Conservation (phyloP, 495 filamentous ascomycete genomes). For the Halenospora varia region DNA sequence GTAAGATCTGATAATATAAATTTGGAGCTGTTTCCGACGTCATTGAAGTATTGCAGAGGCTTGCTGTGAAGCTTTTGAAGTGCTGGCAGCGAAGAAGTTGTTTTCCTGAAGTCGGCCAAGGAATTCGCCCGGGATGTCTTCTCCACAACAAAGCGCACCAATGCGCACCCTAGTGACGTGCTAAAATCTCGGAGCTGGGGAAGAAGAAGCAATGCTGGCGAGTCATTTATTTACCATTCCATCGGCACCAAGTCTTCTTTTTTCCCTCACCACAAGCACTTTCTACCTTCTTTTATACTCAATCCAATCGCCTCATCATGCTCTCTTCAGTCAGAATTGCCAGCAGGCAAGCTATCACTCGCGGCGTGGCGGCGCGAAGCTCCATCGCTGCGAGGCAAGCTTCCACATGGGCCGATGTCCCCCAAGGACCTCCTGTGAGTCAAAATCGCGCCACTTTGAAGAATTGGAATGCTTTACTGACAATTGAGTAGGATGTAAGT, state of each 20-base stretch:
- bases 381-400: slow-evolving; percentile 59
- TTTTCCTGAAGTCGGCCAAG: neutral
- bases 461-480: slow-evolving; percentile 32
- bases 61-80: too few species aligned
- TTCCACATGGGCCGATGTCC: slow-evolving; percentile 84
- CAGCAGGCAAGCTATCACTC: slow-evolving; percentile 48
- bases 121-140: neutral
- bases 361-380: slow-evolving; percentile 41
- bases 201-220: neutral
- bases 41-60: too few species aligned
- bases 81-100: too few species aligned
- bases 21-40: too few species aligned
- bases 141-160: too few species aligned
- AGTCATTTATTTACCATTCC: neutral
- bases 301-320: slow-evolving; percentile 33
- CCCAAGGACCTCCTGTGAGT: slow-evolving; percentile 90
- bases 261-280: neutral
- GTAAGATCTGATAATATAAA: neutral
- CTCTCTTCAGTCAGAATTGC: slow-evolving; percentile 54
- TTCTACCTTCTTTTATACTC: neutral
- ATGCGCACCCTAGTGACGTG: neutral
- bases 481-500: slow-evolving; percentile 55
- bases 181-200: neutral
- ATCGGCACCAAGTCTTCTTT: neutral
- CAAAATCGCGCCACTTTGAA: slow-evolving; percentile 2